phyloP scores from a whole-genome alignment of 2,329 filamentous ascomycete genomes.

The Zasmidium cellare region DNA sequence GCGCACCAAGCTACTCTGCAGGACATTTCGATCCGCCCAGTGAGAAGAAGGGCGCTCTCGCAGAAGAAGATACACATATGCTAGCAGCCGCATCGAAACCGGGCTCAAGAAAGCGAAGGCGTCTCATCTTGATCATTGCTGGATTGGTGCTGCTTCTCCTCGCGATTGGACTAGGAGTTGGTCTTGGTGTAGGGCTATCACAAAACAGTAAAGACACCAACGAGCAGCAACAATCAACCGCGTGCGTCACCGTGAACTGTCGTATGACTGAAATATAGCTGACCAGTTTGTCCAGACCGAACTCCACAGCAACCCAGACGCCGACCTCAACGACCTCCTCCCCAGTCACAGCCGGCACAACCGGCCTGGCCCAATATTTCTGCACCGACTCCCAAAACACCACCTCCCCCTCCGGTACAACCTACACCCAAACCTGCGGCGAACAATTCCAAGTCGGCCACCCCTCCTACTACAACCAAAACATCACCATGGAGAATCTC shows the following conservation, averaged over 20 bases:
- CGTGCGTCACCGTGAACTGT: not conserved
- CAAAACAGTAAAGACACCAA: constrained; percentile 3
- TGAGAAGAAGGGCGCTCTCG: not conserved
- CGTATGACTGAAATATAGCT: not conserved
- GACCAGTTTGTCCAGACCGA: not conserved
- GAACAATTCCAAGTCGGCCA: constrained; percentile 7
- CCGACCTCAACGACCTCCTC: constrained; percentile 5
- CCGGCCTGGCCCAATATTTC: constrained; percentile 17
- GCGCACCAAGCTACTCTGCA: not conserved
- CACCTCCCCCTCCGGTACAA: not conserved
- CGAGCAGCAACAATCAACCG: not conserved
- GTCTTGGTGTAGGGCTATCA: constrained; percentile 9
- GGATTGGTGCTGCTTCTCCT: constrained; percentile 6
- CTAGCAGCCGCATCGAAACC: not conserved
- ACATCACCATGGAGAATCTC: constrained; percentile 12
- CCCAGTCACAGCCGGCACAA: constrained; percentile 13
- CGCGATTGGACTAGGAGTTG: constrained; percentile 12
- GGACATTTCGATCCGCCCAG: not conserved
- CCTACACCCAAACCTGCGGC: constrained; percentile 15
- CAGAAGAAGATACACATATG: not conserved
- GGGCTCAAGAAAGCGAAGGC: not conserved
- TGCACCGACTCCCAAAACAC: constrained; percentile 11
- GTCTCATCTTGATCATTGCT: constrained; percentile 10
- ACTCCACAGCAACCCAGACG: not conserved
- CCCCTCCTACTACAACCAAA: constrained; percentile 15